These are phyloP conservation scores for Lichtheimia hyalospora DNA, from an alignment of 371 early-diverging fungal species.

Conservation along the genomic window DNA sequence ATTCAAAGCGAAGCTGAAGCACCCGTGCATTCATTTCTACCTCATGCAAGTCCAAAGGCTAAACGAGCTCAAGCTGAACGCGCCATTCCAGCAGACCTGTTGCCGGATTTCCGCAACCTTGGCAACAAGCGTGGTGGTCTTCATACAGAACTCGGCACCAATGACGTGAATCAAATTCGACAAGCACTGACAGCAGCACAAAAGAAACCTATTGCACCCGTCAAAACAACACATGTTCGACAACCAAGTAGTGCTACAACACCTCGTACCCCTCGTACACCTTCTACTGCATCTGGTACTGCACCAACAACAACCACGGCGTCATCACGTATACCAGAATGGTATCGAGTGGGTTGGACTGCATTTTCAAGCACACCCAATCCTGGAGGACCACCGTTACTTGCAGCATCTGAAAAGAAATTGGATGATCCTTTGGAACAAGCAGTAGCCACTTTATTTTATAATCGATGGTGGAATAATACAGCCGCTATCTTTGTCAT, in stretches of 20 bases:
- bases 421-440: constrained; percentile 20
- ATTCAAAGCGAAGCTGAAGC: constrained; percentile 10
- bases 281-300: not conserved
- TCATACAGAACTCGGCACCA: constrained; percentile 35
- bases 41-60: constrained; percentile 17
- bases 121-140: constrained; percentile 24
- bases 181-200: constrained; percentile 34
- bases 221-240: constrained; percentile 8
- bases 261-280: constrained; percentile 22
- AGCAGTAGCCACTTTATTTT: constrained; percentile 14
- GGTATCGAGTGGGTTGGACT: constrained; percentile 44
- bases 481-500: constrained; percentile 32
- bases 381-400: constrained; percentile 31
- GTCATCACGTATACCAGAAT: constrained; percentile 31
- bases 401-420: constrained; percentile 28
- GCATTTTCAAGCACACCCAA: constrained; percentile 26
- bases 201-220: constrained; percentile 25
- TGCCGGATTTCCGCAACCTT: constrained; percentile 24
- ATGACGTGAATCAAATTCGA: constrained; percentile 26
- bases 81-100: constrained; percentile 15
- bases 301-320: constrained; percentile 2
- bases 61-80: constrained; percentile 21
- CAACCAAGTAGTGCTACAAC: not conserved
- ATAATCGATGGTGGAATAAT: constrained; percentile 32
- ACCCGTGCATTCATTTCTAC: constrained; percentile 22